phyloP scores from a whole-genome alignment of 352 stramenopile genomes.

The Phytophthora capsici region DNA sequence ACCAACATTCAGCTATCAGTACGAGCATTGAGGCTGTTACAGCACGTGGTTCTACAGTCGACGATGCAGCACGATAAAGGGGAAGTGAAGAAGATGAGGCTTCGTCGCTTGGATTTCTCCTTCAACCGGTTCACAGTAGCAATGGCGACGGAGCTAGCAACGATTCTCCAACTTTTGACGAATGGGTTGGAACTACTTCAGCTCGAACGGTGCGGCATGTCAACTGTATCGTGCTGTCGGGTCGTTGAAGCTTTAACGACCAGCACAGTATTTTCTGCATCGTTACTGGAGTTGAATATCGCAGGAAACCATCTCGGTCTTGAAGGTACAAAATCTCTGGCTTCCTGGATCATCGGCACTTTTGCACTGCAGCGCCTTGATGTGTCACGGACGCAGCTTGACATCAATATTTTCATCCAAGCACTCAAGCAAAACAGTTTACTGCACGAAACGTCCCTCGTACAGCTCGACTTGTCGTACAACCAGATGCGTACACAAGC shows the following conservation, averaged over 20 bases:
- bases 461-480: conserved; percentile 70
- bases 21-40: conserved; percentile 48
- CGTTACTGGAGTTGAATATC: conserved; percentile 65
- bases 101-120: conserved; percentile 66
- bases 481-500: conserved; percentile 64
- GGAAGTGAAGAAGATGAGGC: conserved; percentile 23
- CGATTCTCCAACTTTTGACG: conserved; percentile 53
- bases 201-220: conserved; percentile 58
- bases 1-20: conserved; percentile 57
- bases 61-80: conserved; percentile 42
- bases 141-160: conserved; percentile 59
- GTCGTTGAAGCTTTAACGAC: conserved; percentile 52
- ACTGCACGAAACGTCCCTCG: conserved; percentile 69
- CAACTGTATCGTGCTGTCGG: conserved; percentile 38
- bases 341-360: conserved; percentile 60
- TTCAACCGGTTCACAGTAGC: conserved; percentile 65
- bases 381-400: conserved; percentile 61
- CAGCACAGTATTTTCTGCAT: conserved; percentile 55
- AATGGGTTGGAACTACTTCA: conserved; percentile 61
- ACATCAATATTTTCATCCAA: conserved; percentile 61
- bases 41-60: conserved; percentile 63
- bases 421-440: conserved; percentile 70
- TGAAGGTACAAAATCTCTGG: conserved; percentile 52
- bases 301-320: conserved; percentile 59
- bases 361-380: conserved; percentile 67